A percentile compares a stretch with the other conserved stretches of the same genome.
phyloP scores from a whole-genome alignment of 2,329 filamentous ascomycete genomes.

The Lasiodiplodia citricola region DNA sequence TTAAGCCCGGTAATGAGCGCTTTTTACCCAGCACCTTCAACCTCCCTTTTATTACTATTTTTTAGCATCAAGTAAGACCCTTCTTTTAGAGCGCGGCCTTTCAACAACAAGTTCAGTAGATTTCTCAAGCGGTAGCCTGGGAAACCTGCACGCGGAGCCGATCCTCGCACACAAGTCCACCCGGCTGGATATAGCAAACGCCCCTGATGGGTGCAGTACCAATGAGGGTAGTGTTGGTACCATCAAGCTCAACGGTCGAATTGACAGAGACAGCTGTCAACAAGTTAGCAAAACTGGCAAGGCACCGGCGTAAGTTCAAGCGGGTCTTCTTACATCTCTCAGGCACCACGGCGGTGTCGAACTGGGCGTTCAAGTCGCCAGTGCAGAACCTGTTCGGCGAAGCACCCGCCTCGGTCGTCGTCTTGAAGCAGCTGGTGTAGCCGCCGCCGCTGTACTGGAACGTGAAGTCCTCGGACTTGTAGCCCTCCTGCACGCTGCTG shows the following conservation, averaged over 20 bases:
- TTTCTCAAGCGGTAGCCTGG: background rate
- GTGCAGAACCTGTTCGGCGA: constrained; percentile 1
- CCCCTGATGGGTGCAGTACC: constrained; percentile 8
- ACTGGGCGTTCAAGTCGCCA: background rate
- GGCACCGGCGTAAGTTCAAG: background rate
- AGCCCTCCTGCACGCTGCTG: background rate
- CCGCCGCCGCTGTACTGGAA: constrained; percentile 3
- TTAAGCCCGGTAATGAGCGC: background rate
- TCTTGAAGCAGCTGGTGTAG: constrained; percentile 10
- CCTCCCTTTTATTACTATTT: no score
- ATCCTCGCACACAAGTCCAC: constrained; percentile 12
- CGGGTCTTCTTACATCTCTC: background rate
- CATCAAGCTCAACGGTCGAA: background rate
- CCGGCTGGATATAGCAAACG: constrained; percentile 5
- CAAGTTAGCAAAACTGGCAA: background rate
- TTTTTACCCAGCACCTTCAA: background rate
- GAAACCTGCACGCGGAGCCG: constrained; percentile 10
- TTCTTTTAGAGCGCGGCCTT: no score
- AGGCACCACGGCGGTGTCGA: background rate
- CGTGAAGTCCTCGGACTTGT: constrained; percentile 1
- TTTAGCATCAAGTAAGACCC: no score
- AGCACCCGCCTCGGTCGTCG: background rate
- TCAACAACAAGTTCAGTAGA: background rate
- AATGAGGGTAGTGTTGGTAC: background rate
- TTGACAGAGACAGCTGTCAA: background rate